Evolutionary conservation across 2,329 filamentous ascomycete genomes (phyloP), one percentile per base, ranked within the genome.

Genomic region (Gaeumannomyces tritici): DNA sequence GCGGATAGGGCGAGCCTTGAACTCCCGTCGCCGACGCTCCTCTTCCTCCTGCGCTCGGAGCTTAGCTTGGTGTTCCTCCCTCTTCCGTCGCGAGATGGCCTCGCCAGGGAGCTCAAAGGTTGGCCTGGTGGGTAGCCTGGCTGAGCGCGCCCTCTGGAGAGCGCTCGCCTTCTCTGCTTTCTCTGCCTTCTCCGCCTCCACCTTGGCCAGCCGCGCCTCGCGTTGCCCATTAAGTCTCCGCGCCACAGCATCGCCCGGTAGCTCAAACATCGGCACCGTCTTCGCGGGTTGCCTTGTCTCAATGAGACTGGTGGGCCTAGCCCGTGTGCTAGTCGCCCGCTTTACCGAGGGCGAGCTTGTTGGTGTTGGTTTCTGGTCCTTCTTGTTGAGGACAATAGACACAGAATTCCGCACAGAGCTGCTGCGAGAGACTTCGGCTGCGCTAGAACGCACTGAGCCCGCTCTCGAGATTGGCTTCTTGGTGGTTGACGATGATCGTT

Each of bases 21-120:
- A 88, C 68, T 87, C 83, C 62, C 85, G 82, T 62, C 80, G 79
- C 71, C 78, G 83, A 28, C 76, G 80, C 64, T 85, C 82, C 66
- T 86, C 84, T 66, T 87, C 84, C 67, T 85, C 83, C 67, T 86
- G 78, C 4, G 77, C 78, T 65, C 75, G 80, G 56, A 87, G 72
- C 65, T 78, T 80, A 63, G 82, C 76, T 67, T 86, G 80, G 62
- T 79, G 77, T 69, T 84, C 76, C 73, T 87, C 78, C 66, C 80
- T 76, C 73, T 85, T 83, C 31, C 78, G 74, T 1, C 79, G 75
- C 3, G 80, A 83, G 60, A 87, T 81, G 4, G 81, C 82, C 68
- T 88, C 86, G 11, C 85, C 85, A 0, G 85, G 84, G 56, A 89
- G 76, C 72, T 87, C 84, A 72, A 88, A 88, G 7, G 73, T 79